Base-by-base conservation (phyloP, 108 stramenopile species). In the Stephanodiscus minutulus region DNA sequence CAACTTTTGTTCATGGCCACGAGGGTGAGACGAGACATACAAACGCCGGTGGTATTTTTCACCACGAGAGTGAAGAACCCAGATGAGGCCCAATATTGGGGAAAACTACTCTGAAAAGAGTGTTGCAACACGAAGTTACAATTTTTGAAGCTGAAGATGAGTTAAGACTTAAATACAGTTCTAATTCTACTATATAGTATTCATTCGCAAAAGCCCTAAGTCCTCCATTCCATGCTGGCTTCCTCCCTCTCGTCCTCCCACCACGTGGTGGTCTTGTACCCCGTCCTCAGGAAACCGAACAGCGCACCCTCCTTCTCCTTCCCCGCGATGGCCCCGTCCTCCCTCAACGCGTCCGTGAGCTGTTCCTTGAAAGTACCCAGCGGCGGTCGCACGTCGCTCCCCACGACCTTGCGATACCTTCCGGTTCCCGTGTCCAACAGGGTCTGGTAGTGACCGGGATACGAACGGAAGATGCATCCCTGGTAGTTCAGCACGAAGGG, bases 401-500 rank as follows among this genome's bases (percentile, higher is more conserved):
- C 89, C 22, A 72, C 43, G 12, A 97, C 85, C 70, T 92, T 75
- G 52, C 89, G 73, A 71, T 94, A 96, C 17, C 77, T 67, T 10
- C 92, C 92, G 20, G 84, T 91, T 6, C 97, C 97, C 28, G 90
- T 95, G 76, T 98, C 96, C 47, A 98, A 83, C 49, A 98, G 63
- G 10, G 94, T 94, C 72, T 98, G 96, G 68, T 79, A 98, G 28
- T 88, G 83, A 9, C 95, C 96, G 13, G 97, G 97, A 81, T 98
- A 98, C 44, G 90, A 77, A 18, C 97, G 90, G 77, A 98, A 98
- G 49, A 96, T 66, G 44, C 94, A 94, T 48, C 97, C 97, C 66
- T 96, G 96, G 81, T 90, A 98, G 66, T 96, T 98, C 41, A 98
- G 70, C 31, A 98, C 81, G 78, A 95, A 98, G 8, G 97, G 97